Percentiles rank a stretch among this genome's conserved stretches.
Conservation (phyloP, 2,329 filamentous ascomycete species). For the Ceratocystiopsis minuta region DNA sequence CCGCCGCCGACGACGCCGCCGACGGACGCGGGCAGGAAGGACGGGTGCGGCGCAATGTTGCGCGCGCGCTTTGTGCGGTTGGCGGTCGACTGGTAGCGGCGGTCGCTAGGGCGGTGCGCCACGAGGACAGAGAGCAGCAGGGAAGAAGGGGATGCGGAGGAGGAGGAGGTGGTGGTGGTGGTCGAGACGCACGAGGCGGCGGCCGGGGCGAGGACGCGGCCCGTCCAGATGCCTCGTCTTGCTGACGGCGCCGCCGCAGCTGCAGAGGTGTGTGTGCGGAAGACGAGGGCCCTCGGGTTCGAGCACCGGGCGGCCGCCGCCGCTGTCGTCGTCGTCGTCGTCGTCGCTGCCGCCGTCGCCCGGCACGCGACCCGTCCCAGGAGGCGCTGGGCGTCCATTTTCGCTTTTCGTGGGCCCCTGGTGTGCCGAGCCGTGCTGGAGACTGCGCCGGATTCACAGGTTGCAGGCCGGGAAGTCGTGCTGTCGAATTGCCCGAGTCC, state of each 20-base stretch:
- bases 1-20: too few relatives aligned
- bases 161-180: background rate
- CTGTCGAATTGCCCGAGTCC: too few relatives aligned
- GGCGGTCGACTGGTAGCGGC: slow-evolving; percentile 30
- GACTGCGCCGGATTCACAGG: too few relatives aligned
- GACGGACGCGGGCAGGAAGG: slow-evolving; percentile 33
- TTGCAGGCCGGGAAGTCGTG: too few relatives aligned
- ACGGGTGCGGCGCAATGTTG: slow-evolving; percentile 41
- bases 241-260: too few relatives aligned
- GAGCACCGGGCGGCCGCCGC: background rate
- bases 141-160: background rate
- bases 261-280: too few relatives aligned
- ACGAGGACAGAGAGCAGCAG: background rate
- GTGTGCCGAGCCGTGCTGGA: too few relatives aligned
- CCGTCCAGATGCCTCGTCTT: too few relatives aligned
- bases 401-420: background rate
- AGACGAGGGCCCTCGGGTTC: too few relatives aligned
- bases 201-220: too few relatives aligned
- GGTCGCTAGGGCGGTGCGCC: background rate
- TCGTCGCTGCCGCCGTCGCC: background rate
- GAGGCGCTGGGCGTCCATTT: slow-evolving; percentile 7
- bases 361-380: slow-evolving; percentile 5
- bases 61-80: slow-evolving; percentile 37
- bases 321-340: background rate
- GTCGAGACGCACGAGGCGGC: too few relatives aligned